Conservation (phyloP, 2,329 filamentous ascomycete species). For the Cladosporium oxysporum region DNA sequence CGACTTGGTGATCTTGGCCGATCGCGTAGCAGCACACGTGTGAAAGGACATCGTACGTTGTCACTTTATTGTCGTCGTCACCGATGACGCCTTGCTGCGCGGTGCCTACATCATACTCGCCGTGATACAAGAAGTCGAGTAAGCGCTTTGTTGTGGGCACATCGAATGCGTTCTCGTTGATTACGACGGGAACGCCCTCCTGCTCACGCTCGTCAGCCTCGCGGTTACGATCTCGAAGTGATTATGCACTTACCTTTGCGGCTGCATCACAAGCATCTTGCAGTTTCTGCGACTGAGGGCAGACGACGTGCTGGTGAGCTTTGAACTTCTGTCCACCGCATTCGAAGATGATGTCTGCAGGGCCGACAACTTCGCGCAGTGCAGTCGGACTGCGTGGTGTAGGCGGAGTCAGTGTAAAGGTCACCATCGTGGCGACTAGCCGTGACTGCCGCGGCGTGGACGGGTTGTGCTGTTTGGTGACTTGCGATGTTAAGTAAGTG, state of each 20-base stretch:
- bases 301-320: slow-evolving; percentile 24
- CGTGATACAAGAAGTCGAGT: slow-evolving; percentile 25
- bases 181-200: slow-evolving; percentile 11
- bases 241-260: background rate
- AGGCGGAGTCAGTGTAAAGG: background rate
- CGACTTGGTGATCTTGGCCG: background rate
- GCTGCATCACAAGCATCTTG: background rate
- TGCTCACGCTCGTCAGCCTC: slow-evolving; percentile 4
- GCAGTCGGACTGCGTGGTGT: background rate
- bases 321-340: slow-evolving; percentile 21
- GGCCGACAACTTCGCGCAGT: background rate
- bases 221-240: too few species aligned
- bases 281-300: slow-evolving; percentile 20
- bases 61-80: background rate
- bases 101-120: slow-evolving; percentile 17
- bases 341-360: slow-evolving; percentile 24
- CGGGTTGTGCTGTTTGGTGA: background rate
- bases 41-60: background rate
- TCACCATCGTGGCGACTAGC: background rate
- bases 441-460: background rate
- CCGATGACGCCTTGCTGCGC: background rate
- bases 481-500: background rate
- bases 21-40: slow-evolving; percentile 4
- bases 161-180: slow-evolving; percentile 22
- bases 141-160: slow-evolving; percentile 22